Conservation (phyloP, 164 flowering plant genomes). For the Tetracentron sinense region DNA sequence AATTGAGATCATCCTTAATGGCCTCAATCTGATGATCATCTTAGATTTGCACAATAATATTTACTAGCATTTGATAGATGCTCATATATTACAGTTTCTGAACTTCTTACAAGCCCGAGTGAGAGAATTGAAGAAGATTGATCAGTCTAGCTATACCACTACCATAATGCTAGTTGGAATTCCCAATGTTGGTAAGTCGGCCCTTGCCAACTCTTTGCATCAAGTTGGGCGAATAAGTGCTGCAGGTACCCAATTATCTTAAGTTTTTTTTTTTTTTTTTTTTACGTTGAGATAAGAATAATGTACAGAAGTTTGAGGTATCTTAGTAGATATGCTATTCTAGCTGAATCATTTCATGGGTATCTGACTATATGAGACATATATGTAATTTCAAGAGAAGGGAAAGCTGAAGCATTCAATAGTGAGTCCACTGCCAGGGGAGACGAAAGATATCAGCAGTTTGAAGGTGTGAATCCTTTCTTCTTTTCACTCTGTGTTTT, state of each 20-base stretch:
- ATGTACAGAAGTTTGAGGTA: neutral
- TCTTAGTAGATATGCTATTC: neutral
- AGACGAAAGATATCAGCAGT: constrained; percentile 76
- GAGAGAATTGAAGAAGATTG: constrained; percentile 42
- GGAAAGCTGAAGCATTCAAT: constrained; percentile 74
- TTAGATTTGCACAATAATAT: neutral
- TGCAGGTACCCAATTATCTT: constrained; percentile 42
- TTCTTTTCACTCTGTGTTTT: neutral
- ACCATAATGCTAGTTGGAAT: constrained; percentile 81
- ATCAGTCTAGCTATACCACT: constrained; percentile 37
- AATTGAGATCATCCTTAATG: neutral
- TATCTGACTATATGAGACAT: neutral
- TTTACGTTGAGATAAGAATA: neutral
- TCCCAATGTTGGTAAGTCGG: constrained; percentile 95
- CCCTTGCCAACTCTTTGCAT: constrained; percentile 81
- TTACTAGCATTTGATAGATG: constrained; percentile 2
- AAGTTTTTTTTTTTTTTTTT: no score
- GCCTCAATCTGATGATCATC: neutral
- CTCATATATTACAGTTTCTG: constrained; percentile 48
- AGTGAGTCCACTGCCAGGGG: constrained; percentile 80
- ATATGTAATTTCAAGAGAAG: constrained; percentile 58
- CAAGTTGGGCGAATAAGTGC: constrained; percentile 82
- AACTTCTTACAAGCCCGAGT: constrained; percentile 66
- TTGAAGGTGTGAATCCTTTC: constrained; percentile 53
- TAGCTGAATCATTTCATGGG: constrained; percentile 5